Evolutionary conservation across 2,329 filamentous ascomycete genomes (phyloP).

Genomic region (Fusarium succisae): DNA sequence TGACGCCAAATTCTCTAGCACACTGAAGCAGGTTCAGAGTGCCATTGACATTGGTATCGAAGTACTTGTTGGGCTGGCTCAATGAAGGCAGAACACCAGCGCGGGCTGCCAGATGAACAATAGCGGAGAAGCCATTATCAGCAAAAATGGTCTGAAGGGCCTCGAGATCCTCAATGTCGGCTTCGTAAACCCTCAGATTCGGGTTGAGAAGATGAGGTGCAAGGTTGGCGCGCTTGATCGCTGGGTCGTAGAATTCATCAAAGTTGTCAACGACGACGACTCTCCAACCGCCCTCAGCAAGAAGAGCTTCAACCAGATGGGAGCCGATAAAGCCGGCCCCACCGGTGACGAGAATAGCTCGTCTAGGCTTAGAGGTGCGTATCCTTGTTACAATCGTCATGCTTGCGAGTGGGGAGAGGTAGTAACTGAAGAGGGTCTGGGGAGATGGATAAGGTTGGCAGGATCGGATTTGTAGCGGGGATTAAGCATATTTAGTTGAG

Average conservation of each 20-base stretch:
- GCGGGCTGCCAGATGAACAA: slow-evolving; percentile 7
- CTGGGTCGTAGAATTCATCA: slow-evolving; percentile 9
- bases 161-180: slow-evolving; percentile 4
- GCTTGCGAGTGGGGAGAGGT: neutral
- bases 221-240: slow-evolving; percentile 13
- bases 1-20: neutral
- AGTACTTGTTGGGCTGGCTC: neutral
- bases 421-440: neutral
- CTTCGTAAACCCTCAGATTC: neutral
- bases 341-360: slow-evolving; percentile 5
- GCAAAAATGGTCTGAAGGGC: neutral
- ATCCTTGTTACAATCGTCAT: slow-evolving; percentile 15
- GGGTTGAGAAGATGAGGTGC: neutral
- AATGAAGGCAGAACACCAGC: slow-evolving; percentile 11
- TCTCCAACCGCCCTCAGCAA: slow-evolving; percentile 10
- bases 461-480: neutral
- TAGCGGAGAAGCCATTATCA: neutral
- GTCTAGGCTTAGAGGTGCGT: neutral
- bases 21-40: slow-evolving; percentile 10
- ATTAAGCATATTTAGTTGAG: neutral
- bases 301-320: slow-evolving; percentile 9
- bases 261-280: slow-evolving; percentile 12
- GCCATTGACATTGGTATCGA: slow-evolving; percentile 10
- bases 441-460: neutral
- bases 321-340: slow-evolving; percentile 17